phyloP scores from a whole-genome alignment of 2,329 filamentous ascomycete genomes.

The Zasmidium cellare region DNA sequence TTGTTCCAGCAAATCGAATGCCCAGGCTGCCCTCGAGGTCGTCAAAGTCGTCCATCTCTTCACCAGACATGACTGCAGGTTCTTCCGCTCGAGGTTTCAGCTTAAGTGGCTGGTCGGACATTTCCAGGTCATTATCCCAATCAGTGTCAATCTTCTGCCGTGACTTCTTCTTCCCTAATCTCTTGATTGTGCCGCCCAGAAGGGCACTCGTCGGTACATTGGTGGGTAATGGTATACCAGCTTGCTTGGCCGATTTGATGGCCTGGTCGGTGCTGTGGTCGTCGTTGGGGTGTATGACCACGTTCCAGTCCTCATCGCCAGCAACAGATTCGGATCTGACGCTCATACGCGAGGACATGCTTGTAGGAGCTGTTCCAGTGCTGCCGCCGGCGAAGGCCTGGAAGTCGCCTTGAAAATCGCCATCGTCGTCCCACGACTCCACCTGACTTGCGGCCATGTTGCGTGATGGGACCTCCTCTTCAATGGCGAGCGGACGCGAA shows the following conservation, averaged over 20 bases:
- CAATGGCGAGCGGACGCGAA: not conserved
- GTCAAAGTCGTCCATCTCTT: conserved; percentile 71
- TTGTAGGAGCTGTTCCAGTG: conserved; percentile 68
- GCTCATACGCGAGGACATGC: conserved; percentile 75
- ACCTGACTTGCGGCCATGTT: conserved; percentile 36
- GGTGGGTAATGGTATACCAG: conserved; percentile 85
- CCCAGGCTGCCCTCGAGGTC: conserved; percentile 95
- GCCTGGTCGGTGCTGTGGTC: conserved; percentile 81
- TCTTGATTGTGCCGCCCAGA: conserved; percentile 88
- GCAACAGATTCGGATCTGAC: conserved; percentile 72
- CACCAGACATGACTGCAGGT: conserved; percentile 33
- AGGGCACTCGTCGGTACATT: conserved; percentile 87
- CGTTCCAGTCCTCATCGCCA: conserved; percentile 82
- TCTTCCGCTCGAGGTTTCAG: conserved; percentile 38
- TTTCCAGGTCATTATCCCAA: conserved; percentile 53
- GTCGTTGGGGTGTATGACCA: conserved; percentile 81
- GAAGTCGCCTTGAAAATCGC: conserved; percentile 65
- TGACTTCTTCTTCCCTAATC: conserved; percentile 64
- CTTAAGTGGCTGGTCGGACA: conserved; percentile 43
- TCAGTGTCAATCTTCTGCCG: conserved; percentile 49
- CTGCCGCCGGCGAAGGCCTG: conserved; percentile 50
- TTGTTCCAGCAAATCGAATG: conserved; percentile 84
- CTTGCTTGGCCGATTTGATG: conserved; percentile 81
- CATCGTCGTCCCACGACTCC: conserved; percentile 65
- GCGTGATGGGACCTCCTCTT: not conserved